Percentiles rank a stretch among this genome's conserved stretches.
These are phyloP conservation scores for Pseudogymnoascus destructans DNA, from an alignment of 2,329 filamentous ascomycete genomes.

Conservation along the genomic window DNA sequence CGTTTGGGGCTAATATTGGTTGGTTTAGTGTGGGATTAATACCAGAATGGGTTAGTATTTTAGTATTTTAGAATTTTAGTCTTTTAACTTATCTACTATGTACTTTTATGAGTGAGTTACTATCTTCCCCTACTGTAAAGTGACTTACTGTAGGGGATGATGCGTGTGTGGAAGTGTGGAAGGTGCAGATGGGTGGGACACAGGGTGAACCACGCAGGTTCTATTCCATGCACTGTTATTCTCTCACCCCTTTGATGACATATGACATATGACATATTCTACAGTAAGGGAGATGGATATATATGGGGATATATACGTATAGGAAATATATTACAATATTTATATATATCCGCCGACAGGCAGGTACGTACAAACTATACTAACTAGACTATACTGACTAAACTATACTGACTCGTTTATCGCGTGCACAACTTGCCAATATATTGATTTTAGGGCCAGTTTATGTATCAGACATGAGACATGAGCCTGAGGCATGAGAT, in stretches of 20 bases:
- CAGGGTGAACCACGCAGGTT: constrained; percentile 4
- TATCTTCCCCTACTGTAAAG: background rate
- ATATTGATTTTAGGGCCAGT: background rate
- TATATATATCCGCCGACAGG: background rate
- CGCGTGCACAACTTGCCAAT: background rate
- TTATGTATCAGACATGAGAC: background rate
- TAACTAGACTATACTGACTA: too few relatives aligned
- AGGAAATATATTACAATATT: background rate
- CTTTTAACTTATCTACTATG: background rate
- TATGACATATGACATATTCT: background rate
- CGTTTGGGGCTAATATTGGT: background rate
- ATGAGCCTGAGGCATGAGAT: too few relatives aligned
- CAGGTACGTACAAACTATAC: too few relatives aligned
- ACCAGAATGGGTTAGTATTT: background rate
- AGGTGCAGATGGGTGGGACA: background rate
- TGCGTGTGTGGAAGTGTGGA: background rate
- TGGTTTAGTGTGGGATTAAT: background rate
- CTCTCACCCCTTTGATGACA: background rate
- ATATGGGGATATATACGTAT: background rate
- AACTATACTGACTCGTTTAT: too few relatives aligned
- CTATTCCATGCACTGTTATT: background rate
- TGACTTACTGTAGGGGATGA: background rate
- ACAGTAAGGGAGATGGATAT: background rate
- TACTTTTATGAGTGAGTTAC: too few relatives aligned
- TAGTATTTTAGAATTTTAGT: background rate